Percentiles rank a stretch among this genome's conserved stretches.
Evolutionary conservation across 257 asterid species (phyloP).

Genomic region (Ilex aquifolium): DNA sequence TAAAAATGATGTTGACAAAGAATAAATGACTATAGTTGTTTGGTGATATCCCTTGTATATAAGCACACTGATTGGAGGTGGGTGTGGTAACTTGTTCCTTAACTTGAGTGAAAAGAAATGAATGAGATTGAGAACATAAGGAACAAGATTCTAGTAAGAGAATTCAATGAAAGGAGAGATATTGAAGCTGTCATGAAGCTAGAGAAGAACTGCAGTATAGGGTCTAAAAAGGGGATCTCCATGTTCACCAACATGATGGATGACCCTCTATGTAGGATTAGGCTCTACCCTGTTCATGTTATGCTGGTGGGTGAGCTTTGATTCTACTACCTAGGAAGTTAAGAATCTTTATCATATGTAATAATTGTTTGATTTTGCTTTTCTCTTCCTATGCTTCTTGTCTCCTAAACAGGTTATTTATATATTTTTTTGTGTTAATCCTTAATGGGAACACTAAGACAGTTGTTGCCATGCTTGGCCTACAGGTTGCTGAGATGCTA

Average conservation of each 20-base stretch:
- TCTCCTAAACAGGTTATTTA: no score
- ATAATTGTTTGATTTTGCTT: background rate
- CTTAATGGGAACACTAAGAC: no score
- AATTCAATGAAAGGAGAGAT: background rate
- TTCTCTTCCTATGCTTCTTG: no score
- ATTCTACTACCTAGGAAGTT: no score
- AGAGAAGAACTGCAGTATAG: background rate
- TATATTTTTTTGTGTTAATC: no score
- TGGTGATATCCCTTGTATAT: no score
- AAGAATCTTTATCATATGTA: background rate
- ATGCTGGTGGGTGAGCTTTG: background rate
- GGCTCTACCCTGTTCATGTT: background rate
- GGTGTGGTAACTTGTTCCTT: background rate
- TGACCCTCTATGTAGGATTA: background rate
- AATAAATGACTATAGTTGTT: no score
- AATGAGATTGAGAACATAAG: background rate
- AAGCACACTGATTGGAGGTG: no score
- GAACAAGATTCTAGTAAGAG: background rate
- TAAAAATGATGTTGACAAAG: no score
- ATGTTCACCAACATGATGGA: background rate
- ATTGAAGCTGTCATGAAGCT: background rate
- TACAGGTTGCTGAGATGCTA: background rate
- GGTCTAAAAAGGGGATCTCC: background rate
- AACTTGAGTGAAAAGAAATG: background rate
- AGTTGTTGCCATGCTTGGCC: no score